phyloP scores from a whole-genome alignment of 2,329 filamentous ascomycete genomes.

The Penicillium oxalicum region DNA sequence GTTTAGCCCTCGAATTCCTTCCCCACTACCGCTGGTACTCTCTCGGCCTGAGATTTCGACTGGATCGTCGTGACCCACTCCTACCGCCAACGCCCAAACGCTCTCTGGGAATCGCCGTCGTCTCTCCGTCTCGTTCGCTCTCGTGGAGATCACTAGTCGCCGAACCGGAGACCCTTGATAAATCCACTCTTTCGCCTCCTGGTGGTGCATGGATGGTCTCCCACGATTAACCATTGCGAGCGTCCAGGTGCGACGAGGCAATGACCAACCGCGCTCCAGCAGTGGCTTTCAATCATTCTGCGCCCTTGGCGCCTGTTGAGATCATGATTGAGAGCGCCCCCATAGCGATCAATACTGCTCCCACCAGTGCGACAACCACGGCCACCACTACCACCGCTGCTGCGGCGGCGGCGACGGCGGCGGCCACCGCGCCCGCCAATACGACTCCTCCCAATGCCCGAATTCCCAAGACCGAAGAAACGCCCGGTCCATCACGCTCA shows the following conservation, averaged over 20 bases:
- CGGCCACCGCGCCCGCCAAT: slow-evolving; percentile 3
- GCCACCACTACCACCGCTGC: slow-evolving; percentile 13
- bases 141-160: too few relatives aligned
- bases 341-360: slow-evolving; percentile 9
- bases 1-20: too few relatives aligned
- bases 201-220: slow-evolving; percentile 25
- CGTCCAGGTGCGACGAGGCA: slow-evolving; percentile 23
- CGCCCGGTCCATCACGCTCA: slow-evolving; percentile 22
- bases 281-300: slow-evolving; percentile 21
- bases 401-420: slow-evolving; percentile 20
- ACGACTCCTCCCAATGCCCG: slow-evolving; percentile 1
- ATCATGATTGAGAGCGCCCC: slow-evolving; percentile 9
- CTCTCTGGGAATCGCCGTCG: not conserved
- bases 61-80: too few relatives aligned
- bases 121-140: too few relatives aligned
- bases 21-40: too few relatives aligned
- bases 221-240: slow-evolving; percentile 11
- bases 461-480: slow-evolving; percentile 20
- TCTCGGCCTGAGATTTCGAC: too few relatives aligned
- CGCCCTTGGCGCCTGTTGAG: slow-evolving; percentile 21
- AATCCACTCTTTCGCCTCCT: not conserved
- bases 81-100: not conserved
- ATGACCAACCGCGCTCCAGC: slow-evolving; percentile 30
- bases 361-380: slow-evolving; percentile 15
- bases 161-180: not conserved